Conservation (phyloP, 768 basidiomycete species). For the Mrakia frigida region DNA sequence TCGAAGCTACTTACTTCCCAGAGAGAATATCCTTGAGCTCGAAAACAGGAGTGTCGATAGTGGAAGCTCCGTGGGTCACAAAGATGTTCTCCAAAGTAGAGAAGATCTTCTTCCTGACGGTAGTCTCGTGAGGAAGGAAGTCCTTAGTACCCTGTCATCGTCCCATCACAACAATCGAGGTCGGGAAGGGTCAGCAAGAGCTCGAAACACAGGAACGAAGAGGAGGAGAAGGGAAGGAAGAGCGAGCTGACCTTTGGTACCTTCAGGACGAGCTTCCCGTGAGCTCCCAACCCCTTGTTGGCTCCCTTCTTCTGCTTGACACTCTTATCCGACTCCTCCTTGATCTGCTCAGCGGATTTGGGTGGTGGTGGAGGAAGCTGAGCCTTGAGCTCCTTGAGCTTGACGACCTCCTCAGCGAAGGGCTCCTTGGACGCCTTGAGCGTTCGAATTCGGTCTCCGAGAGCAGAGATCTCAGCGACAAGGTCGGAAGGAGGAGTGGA, state of each 20-base stretch:
- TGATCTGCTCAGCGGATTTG: neutral
- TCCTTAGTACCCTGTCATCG: slow-evolving; percentile 77
- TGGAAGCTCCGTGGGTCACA: slow-evolving; percentile 78
- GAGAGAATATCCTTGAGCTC: slow-evolving; percentile 93
- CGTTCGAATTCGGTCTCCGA: slow-evolving; percentile 26
- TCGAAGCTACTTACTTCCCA: slow-evolving; percentile 66
- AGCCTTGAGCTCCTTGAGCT: slow-evolving; percentile 36
- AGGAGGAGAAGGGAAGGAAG: neutral
- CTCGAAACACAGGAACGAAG: too few relatives aligned
- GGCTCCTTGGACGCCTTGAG: slow-evolving; percentile 33
- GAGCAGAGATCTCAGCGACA: slow-evolving; percentile 15
- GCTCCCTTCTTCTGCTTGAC: slow-evolving; percentile 48
- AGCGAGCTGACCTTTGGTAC: slow-evolving; percentile 76
- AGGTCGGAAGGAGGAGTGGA: slow-evolving; percentile 15
- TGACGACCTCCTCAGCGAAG: slow-evolving; percentile 32
- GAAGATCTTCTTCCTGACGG: slow-evolving; percentile 85
- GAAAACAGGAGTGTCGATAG: slow-evolving; percentile 96
- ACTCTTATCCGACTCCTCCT: slow-evolving; percentile 38
- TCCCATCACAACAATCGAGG: neutral
- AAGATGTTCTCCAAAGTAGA: slow-evolving; percentile 80
- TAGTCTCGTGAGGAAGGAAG: slow-evolving; percentile 87
- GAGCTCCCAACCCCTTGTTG: slow-evolving; percentile 49
- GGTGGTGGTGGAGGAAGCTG: slow-evolving; percentile 3
- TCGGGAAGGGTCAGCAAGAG: neutral
- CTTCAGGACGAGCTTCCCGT: slow-evolving; percentile 65